Conservation (phyloP, 2,329 filamentous ascomycete genomes). For the Coniochaeta pulveracea region DNA sequence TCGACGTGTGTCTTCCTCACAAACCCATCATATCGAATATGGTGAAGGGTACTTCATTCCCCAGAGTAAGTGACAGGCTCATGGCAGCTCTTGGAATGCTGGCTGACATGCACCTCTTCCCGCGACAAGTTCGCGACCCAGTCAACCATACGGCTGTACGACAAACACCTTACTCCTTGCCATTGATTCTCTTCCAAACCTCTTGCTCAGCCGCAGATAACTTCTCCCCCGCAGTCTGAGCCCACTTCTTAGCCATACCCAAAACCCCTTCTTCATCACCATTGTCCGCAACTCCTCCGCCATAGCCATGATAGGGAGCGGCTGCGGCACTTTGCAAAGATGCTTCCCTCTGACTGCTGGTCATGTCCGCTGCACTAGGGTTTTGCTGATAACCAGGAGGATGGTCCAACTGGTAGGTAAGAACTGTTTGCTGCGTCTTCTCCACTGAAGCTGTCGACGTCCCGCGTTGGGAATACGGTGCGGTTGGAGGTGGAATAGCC, state of each 20-base stretch:
- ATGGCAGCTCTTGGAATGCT: too few relatives aligned
- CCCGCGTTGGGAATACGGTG: slow-evolving; percentile 29
- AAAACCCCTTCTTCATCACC: slow-evolving; percentile 33
- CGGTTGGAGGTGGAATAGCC: slow-evolving; percentile 34
- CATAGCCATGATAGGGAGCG: slow-evolving; percentile 11
- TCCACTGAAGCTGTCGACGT: slow-evolving; percentile 32
- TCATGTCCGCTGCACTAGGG: slow-evolving; percentile 37
- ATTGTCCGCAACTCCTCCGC: slow-evolving; percentile 6
- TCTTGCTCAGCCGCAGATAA: slow-evolving; percentile 47
- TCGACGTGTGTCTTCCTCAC: too few relatives aligned
- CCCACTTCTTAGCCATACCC: slow-evolving; percentile 46
- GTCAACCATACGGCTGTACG: too few relatives aligned
- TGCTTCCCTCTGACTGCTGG: slow-evolving; percentile 31
- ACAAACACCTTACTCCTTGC: slow-evolving; percentile 33
- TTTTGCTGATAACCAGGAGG: slow-evolving; percentile 48
- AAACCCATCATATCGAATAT: too few relatives aligned
- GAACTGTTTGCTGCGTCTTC: background rate
- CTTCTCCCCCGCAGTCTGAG: slow-evolving; percentile 42
- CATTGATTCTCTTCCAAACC: slow-evolving; percentile 53
- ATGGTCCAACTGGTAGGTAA: slow-evolving; percentile 16
- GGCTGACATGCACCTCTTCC: too few relatives aligned
- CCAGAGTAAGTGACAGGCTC: too few relatives aligned
- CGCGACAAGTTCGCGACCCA: too few relatives aligned
- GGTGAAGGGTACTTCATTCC: too few relatives aligned
- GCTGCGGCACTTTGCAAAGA: slow-evolving; percentile 21